Evolutionary conservation across 306 rosid genomes (phyloP), one percentile per base, ranked within the genome.

Genomic region (Cucurbita maxima): DNA sequence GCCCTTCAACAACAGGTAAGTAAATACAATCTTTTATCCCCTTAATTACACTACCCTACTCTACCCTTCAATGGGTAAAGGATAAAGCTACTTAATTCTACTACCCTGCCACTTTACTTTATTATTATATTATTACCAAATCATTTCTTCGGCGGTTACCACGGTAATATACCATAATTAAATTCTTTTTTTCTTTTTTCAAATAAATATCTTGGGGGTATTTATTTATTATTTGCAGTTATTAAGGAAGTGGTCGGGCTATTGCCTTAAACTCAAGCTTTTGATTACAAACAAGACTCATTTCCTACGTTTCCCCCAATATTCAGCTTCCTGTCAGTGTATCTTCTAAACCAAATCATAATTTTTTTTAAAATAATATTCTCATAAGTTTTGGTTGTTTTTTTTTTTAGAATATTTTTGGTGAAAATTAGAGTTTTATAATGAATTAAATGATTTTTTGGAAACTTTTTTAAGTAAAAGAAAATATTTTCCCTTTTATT

Each of bases 1-100:
- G 84, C 94, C 69, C 97, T 93, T 58, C 98, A 93, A 59, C 98
- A 90, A 84, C 98, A 93, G 98, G 98, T 90, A 76, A 52, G 3
- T 51, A 7, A 54, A 54, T 54, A 7, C 0, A 2, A 48, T 22
- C 8, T 52, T 2, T n/a, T 5, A 8, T n/a, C n/a, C n/a, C n/a
- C n/a, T n/a, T n/a, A n/a, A 18, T 48, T 10, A 10, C 51, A n/a
- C 25, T 4, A 20, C 25, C 19, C 57, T 44, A 66, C 19, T 18
- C 14, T 48, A 13, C 13, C 6, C 15, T 10, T 20, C 12, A 48
- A 12, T 14, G 7, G 53, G 53, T 48, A 48, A 48, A 12, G 14
- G 3, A 12, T 3, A 48, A 48, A 48, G n/a, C 53, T 48, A 48
- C 16, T 13, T 12, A 48, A 11, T 48, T 48, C 11, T 12, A 48